A percentile compares a stretch with the other conserved stretches of the same genome.
Conservation (phyloP, 179 eudicot genomes). For the Vitellaria paradoxa region DNA sequence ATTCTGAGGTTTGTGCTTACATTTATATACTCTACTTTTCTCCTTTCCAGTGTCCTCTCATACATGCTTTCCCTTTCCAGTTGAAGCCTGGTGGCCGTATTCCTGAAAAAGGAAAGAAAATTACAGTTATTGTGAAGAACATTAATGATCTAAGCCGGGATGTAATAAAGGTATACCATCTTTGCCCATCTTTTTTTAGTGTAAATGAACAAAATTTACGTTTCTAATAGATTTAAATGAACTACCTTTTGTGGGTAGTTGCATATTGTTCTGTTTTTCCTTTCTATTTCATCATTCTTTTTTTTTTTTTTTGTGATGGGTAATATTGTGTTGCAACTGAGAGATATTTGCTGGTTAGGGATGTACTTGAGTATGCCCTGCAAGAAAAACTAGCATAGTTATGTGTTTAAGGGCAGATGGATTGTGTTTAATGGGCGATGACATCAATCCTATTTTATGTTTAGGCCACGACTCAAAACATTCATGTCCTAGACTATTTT, state of each 20-base stretch:
- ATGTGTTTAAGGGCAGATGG: background rate
- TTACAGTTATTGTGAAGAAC: constrained; percentile 60
- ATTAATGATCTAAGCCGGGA: constrained; percentile 79
- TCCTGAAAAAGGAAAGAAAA: constrained; percentile 83
- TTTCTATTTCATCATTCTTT: background rate
- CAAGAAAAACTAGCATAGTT: background rate
- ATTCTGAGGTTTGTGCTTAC: constrained; percentile 73
- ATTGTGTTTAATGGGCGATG: background rate
- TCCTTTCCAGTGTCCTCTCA: background rate
- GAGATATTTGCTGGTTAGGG: background rate
- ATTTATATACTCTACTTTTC: background rate
- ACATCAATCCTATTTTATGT: background rate
- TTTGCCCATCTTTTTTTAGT: background rate
- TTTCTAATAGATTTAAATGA: background rate
- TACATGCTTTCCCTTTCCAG: constrained; percentile 37
- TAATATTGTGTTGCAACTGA: background rate
- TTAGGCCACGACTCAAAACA: background rate
- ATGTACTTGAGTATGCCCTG: background rate
- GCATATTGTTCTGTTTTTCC: background rate
- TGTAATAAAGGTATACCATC: constrained; percentile 74
- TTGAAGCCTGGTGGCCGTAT: constrained; percentile 88
- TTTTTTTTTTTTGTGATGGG: background rate
- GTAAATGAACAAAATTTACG: background rate
- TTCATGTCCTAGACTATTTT: background rate
- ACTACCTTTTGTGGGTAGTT: background rate